Percentiles rank a stretch among this genome's conserved stretches.
Conservation (phyloP, 164 flowering plant species). For the Dillenia turbinata region DNA sequence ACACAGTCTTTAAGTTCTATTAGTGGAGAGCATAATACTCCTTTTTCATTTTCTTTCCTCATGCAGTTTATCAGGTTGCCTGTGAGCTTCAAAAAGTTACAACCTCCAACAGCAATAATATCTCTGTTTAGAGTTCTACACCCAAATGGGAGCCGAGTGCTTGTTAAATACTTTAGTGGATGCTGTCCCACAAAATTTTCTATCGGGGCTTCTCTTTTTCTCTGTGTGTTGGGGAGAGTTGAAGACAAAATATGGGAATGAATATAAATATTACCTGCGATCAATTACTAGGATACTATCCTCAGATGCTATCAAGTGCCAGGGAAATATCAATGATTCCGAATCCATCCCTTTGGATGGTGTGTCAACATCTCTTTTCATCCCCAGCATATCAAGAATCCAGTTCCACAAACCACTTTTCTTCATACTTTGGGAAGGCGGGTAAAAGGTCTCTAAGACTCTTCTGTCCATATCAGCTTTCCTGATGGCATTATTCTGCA, state of each 20-base stretch:
- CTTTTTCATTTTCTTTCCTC: too few species aligned
- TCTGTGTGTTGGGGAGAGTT: too few species aligned
- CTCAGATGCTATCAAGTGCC: constrained; percentile 67
- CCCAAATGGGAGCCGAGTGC: too few species aligned
- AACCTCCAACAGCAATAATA: too few species aligned
- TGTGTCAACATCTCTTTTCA: constrained; percentile 25
- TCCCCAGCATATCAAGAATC: constrained; percentile 62
- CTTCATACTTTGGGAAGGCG: constrained; percentile 27
- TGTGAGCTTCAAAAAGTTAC: too few species aligned
- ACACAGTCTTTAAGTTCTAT: too few species aligned
- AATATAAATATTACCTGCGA: constrained; percentile 50
- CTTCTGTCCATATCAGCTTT: constrained; percentile 77
- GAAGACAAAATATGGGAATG: constrained; percentile 1
- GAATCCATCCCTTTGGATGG: constrained; percentile 35
- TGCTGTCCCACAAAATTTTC: too few species aligned
- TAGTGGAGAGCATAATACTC: too few species aligned
- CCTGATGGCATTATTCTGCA: constrained; percentile 89
- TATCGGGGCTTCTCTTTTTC: too few species aligned
- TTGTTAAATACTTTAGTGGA: too few species aligned
- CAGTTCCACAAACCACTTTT: constrained; percentile 58
- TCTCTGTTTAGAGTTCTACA: too few species aligned
- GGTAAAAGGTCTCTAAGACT: constrained; percentile 67
- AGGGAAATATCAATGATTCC: constrained; percentile 54
- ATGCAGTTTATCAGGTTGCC: too few species aligned
- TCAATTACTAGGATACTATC: constrained; percentile 46